Base-by-base conservation (phyloP, 441 rosid genomes). In the Populus hybrid region DNA sequence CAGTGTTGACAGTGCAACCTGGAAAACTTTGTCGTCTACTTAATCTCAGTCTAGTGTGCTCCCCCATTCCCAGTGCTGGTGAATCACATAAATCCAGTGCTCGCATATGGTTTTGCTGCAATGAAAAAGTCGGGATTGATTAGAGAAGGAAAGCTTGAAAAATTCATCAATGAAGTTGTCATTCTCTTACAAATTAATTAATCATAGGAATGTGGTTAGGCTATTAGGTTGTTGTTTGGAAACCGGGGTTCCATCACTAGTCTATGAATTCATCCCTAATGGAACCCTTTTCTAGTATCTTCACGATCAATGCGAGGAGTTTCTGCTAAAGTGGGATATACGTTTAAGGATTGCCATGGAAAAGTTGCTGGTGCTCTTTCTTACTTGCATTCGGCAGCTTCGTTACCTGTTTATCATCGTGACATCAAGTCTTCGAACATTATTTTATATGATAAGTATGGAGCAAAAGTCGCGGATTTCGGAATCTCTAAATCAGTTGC, bases 191-290 rank as follows among this genome's bases (percentile, higher is more conserved):
- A 74, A 28, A 28, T 28, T 28, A 23, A 65, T 74, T 10, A 73
- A 73, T 21, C 76, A 73, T 7, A 32, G 76, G 26, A 73, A 73
- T 61, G 69, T 73, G 7, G 75, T 57, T 7, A 72, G 28, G 57
- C 76, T 73, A 10, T 68, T 30, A 2, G 35, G 76, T 5, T 73
- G 76, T 35, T 73, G 76, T 21, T 61, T 35, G 53, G 69, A 61
- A 4, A 73, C 68, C 4, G 57, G 36, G 30, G 30, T 28, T 28
- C 30, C 30, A 28, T 28, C 30, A 28, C 30, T 28, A 28, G 30
- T 28, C 30, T 74, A 74, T 40, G 70, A 74, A 26, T 74, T 74
- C 70, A 74, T 74, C 36, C 70, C 77, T 11, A 74, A 74, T 5
- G 77, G 77, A 23, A 64, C 28, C 10, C 70, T 65, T 65, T 65